Evolutionary conservation across 2,329 filamentous ascomycete species (phyloP), one percentile per base, ranked within the genome.

Genomic region (Tothia fuscella): DNA sequence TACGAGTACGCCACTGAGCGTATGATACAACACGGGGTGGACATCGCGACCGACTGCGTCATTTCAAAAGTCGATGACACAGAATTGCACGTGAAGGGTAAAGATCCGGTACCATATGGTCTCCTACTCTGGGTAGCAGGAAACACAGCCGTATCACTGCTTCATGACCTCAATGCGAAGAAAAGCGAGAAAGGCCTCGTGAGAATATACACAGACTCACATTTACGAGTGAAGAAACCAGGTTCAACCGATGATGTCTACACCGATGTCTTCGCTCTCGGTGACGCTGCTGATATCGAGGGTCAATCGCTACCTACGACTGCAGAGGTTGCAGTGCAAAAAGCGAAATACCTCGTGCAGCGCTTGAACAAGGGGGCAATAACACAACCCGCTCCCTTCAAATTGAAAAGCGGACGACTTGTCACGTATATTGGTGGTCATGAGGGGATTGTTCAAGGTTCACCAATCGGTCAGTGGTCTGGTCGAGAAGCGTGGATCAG

Each of bases 281-380:
- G 60, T 2, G 60, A 63, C 32, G 58, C 59, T 5, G 59, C 60
- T 2, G 60, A 63, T 24, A 58, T 63, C n/a, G 55, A 61, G 5
- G 58, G 55, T 3, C 47, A 55, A 4, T 50, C 52, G 1, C 48
- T 63, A 1, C 60, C 60, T 2, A 57, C 54, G 6, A 48, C 58
- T 6, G 60, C 60, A 1, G 59, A 62, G 33, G 60, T 60, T 4
- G 60, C 60, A 1, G 41, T 59, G 30, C 60, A 63, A 37, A 62
- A 63, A 42, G 59, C 54, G 4, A 51, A 60, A 32, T 62, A 61
- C 34, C 50, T 62, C 5, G 51, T 53, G 1, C 47, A 49, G 14
- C 48, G 50, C 25, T 38, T 60, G 13, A 60, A 60, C 33, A 42
- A 47, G 29, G 68, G 67, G 37, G 70, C 61, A 28, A 82, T 80